A percentile compares a stretch with the other conserved stretches of the same genome.
These are phyloP conservation scores for Mycena pura DNA, from an alignment of 768 basidiomycete species.

Conservation along the genomic window DNA sequence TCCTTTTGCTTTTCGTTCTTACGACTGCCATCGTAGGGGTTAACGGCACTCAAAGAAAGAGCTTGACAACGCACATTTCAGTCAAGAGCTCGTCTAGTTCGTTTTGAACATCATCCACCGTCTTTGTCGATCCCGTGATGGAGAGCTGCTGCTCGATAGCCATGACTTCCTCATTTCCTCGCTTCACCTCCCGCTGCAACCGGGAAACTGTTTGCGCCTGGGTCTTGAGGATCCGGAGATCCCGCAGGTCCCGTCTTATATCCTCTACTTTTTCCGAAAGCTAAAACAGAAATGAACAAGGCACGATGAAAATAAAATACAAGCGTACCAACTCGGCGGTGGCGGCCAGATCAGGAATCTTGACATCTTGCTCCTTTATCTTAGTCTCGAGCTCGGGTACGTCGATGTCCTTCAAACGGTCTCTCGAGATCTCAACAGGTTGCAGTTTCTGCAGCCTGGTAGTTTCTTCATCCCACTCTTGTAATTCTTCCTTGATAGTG, in stretches of 20 bases:
- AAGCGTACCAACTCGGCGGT: constrained; percentile 67
- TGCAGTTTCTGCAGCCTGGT: constrained; percentile 62
- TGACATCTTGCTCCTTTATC: constrained; percentile 61
- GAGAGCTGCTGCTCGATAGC: constrained; percentile 73
- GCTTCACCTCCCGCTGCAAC: constrained; percentile 63
- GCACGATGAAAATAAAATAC: constrained; percentile 2
- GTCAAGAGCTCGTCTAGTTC: constrained; percentile 70
- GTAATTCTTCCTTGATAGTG: constrained; percentile 53
- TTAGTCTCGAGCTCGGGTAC: constrained; percentile 70
- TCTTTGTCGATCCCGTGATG: constrained; percentile 77
- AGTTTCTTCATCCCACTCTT: constrained; percentile 67
- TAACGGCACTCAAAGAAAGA: neutral
- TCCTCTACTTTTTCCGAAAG: constrained; percentile 56
- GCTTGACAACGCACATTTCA: constrained; percentile 62
- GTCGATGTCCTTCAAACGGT: constrained; percentile 64
- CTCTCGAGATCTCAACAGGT: constrained; percentile 59
- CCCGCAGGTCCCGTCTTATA: constrained; percentile 65
- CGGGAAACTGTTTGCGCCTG: constrained; percentile 65
- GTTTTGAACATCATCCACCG: constrained; percentile 83
- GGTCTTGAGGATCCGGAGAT: constrained; percentile 65
- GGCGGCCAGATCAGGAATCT: constrained; percentile 56
- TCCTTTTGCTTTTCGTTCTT: constrained; percentile 68
- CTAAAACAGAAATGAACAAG: constrained; percentile 40
- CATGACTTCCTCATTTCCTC: constrained; percentile 64
- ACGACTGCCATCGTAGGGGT: constrained; percentile 50